Base-by-base conservation (phyloP, 2,329 filamentous ascomycete species). In the Trichoderma guizhouense region DNA sequence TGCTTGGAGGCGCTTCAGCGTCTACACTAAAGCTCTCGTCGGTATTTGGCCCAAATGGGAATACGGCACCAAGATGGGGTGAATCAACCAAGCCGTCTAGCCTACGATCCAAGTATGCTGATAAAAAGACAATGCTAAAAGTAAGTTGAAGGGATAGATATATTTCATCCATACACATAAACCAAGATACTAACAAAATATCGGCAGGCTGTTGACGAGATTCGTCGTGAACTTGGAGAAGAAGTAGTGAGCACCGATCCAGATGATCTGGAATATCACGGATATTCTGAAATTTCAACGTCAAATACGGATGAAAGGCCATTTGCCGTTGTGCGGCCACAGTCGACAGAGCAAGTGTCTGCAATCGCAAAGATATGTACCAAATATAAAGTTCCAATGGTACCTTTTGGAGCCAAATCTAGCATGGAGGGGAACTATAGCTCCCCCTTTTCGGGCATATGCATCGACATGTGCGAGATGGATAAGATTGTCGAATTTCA, bases 351-450 rank as follows among this genome's bases (percentile, higher is more conserved):
- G 71, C 86, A 93, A 21, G 91, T 93, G 3, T 88, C 87, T 0
- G 78, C 83, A 47, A 88, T 93, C 71, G 90, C 89, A 5, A 86
- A 85, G 75, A 82, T 90, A 32, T 93, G 91, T 79, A 82, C 86
- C 77, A 87, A 86, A 74, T 86, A 89, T 78, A 86, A 82, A 39
- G 87, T 93, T 61, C 91, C 91, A 5, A 92, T 93, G 85, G 92
- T 92, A 1, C 89, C 90, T 0, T 94, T 92, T 77, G 92, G 90
- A 3, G 93, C 93, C 6, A 93, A 93, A 14, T 90, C 90, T 0
- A 92, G 88, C 74, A 83, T 93, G 0, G 92, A 94, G 78, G 92
- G 89, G 53, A 92, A 92, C 76, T 92, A 92, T 78, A 88, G 89
- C 1, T 88, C 90, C 5, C 90, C 91, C 0, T 85, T 86, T 74